Evolutionary conservation across 768 basidiomycete species (phyloP).

Genomic region (Leucocoprinus leucothites): DNA sequence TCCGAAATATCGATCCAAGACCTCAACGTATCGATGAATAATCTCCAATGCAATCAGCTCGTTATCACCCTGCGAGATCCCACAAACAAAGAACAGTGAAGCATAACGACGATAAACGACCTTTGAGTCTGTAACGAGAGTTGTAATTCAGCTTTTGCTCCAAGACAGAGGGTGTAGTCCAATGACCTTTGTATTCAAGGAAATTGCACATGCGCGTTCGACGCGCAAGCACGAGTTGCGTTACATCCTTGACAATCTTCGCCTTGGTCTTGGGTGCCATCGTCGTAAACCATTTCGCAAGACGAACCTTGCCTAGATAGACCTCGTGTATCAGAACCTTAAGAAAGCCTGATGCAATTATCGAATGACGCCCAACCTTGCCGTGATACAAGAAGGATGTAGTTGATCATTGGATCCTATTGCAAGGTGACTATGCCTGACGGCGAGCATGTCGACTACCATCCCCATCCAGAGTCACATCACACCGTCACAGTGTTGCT

Average conservation of each 20-base stretch:
- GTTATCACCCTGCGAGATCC: conserved; percentile 84
- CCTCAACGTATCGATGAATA: conserved; percentile 94
- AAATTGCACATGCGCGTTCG: conserved; percentile 99
- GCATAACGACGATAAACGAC: conserved; percentile 97
- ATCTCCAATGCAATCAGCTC: conserved; percentile 93
- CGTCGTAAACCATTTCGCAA: conserved; percentile 98
- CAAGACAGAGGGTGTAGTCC: conserved; percentile 1
- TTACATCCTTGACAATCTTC: conserved; percentile 99
- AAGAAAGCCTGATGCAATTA: neutral
- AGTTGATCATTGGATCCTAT: conserved; percentile 73
- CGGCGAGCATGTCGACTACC: neutral
- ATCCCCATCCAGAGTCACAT: neutral
- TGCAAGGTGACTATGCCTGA: neutral
- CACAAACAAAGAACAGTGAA: conserved; percentile 94
- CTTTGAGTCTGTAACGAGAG: conserved; percentile 56
- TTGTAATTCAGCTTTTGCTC: neutral
- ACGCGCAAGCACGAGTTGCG: conserved; percentile 92
- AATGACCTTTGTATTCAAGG: conserved; percentile 94
- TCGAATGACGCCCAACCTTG: conserved; percentile 59
- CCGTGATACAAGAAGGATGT: conserved; percentile 95
- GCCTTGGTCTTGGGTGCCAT: conserved; percentile 86
- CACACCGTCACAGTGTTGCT: neutral
- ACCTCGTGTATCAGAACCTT: neutral
- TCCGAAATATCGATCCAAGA: conserved; percentile 90
- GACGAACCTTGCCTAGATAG: conserved; percentile 83